These are phyloP conservation scores for Penicillium lagena DNA, from an alignment of 495 filamentous ascomycete species.

Conservation along the genomic window DNA sequence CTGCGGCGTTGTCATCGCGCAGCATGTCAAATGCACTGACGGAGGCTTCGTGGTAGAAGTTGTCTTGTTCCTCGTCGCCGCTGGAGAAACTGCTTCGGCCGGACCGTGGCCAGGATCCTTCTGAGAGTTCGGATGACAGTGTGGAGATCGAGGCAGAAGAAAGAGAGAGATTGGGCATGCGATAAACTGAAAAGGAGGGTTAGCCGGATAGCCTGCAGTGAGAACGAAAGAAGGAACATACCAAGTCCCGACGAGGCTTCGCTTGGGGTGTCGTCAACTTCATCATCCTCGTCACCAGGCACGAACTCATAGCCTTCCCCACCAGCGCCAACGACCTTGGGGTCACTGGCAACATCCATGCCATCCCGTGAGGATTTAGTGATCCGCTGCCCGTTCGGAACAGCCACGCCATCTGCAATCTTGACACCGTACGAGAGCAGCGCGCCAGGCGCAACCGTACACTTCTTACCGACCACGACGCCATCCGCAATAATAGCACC, in stretches of 20 bases:
- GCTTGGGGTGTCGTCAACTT: slow-evolving; percentile 36
- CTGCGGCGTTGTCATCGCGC: slow-evolving; percentile 64
- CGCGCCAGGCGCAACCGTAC: slow-evolving; percentile 60
- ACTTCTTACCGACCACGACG: slow-evolving; percentile 63
- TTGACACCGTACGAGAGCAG: slow-evolving; percentile 75
- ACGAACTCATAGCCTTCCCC: slow-evolving; percentile 44
- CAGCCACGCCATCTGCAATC: slow-evolving; percentile 53
- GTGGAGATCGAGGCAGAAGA: slow-evolving; percentile 78
- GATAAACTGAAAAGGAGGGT: slow-evolving; percentile 52
- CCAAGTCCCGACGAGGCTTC: slow-evolving; percentile 46
- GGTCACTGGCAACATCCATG: slow-evolving; percentile 43
- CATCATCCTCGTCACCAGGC: slow-evolving; percentile 46
- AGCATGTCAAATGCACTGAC: slow-evolving; percentile 78
- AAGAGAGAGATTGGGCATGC: slow-evolving; percentile 56
- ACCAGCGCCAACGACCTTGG: slow-evolving; percentile 35
- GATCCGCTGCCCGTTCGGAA: slow-evolving; percentile 48
- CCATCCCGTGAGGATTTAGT: slow-evolving; percentile 46
- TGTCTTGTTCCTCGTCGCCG: slow-evolving; percentile 52
- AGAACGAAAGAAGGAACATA: slow-evolving; percentile 23
- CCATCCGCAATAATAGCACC: slow-evolving; percentile 71
- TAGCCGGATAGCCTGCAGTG: slow-evolving; percentile 11
- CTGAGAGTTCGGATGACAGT: slow-evolving; percentile 46
- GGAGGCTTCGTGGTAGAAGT: slow-evolving; percentile 85
- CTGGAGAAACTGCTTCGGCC: slow-evolving; percentile 47
- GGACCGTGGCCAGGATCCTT: slow-evolving; percentile 41